These are phyloP conservation scores for Prunus yedoensis DNA, from an alignment of 331 rosid species.

Conservation along the genomic window DNA sequence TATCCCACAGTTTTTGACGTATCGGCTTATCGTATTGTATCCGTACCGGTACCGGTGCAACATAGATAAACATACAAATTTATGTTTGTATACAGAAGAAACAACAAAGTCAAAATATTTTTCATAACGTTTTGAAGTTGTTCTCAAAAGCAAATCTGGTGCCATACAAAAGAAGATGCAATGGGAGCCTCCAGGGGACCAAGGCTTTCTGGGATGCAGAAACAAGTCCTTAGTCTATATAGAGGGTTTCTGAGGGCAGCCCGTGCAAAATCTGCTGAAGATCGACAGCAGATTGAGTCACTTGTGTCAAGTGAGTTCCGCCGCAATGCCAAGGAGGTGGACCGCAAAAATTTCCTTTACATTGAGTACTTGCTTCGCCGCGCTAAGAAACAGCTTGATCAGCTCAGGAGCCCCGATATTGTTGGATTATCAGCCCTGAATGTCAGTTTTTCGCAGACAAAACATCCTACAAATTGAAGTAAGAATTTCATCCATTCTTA, in stretches of 20 bases:
- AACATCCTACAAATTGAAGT: slow-evolving; percentile 25
- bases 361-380: slow-evolving; percentile 83
- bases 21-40: too few species aligned
- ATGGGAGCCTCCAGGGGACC: slow-evolving; percentile 53
- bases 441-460: slow-evolving; percentile 31
- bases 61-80: background rate
- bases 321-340: slow-evolving; percentile 58
- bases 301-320: slow-evolving; percentile 65
- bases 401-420: slow-evolving; percentile 61
- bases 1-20: too few species aligned
- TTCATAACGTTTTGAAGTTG: background rate
- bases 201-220: slow-evolving; percentile 87
- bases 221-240: slow-evolving; percentile 75
- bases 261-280: slow-evolving; percentile 60
- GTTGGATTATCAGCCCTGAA: slow-evolving; percentile 54
- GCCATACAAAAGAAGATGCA: slow-evolving; percentile 8
- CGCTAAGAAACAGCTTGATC: slow-evolving; percentile 80
- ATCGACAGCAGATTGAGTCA: slow-evolving; percentile 55
- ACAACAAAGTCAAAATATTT: background rate
- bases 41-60: too few species aligned
- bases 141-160: background rate
- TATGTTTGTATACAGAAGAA: background rate
- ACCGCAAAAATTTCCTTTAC: slow-evolving; percentile 66
- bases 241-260: slow-evolving; percentile 72
- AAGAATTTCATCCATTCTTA: background rate